Conservation (phyloP, 768 basidiomycete genomes). For the Mycena epipterygia region DNA sequence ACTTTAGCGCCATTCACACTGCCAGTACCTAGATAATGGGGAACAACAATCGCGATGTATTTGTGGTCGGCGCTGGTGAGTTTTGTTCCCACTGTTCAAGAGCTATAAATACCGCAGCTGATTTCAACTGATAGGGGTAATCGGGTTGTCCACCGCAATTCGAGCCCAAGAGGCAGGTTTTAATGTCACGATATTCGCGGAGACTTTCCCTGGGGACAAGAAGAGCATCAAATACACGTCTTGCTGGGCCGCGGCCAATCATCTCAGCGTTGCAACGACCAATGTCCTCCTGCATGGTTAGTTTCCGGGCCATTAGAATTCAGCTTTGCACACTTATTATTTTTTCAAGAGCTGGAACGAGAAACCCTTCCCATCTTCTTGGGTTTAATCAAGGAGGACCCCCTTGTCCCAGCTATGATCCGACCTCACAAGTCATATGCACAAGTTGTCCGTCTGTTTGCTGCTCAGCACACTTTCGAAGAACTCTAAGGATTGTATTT, state of each 20-base stretch:
- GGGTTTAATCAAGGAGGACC: constrained; percentile 24
- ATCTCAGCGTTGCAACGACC: constrained; percentile 20
- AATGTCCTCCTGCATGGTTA: neutral
- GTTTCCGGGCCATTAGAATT: neutral
- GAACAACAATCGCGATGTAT: neutral
- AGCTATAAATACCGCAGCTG: too few relatives aligned
- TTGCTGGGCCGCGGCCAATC: constrained; percentile 59
- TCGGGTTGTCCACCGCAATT: constrained; percentile 69
- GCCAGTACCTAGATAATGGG: neutral
- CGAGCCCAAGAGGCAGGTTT: constrained; percentile 62
- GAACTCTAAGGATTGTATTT: neutral
- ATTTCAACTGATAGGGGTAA: too few relatives aligned
- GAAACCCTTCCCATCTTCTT: constrained; percentile 21
- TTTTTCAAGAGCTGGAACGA: constrained; percentile 17
- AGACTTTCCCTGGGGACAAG: constrained; percentile 62
- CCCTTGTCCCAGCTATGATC: constrained; percentile 27
- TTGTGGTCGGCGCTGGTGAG: too few relatives aligned
- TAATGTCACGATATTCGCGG: constrained; percentile 65
- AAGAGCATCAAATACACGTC: constrained; percentile 65
- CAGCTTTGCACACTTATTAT: neutral
- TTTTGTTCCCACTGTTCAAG: too few relatives aligned
- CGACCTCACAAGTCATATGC: constrained; percentile 1
- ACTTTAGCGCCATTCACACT: neutral
- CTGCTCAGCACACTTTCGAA: neutral
- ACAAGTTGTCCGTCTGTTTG: constrained; percentile 11